These are phyloP conservation scores for Mycena metata DNA, from an alignment of 768 basidiomycete genomes.

Conservation along the genomic window DNA sequence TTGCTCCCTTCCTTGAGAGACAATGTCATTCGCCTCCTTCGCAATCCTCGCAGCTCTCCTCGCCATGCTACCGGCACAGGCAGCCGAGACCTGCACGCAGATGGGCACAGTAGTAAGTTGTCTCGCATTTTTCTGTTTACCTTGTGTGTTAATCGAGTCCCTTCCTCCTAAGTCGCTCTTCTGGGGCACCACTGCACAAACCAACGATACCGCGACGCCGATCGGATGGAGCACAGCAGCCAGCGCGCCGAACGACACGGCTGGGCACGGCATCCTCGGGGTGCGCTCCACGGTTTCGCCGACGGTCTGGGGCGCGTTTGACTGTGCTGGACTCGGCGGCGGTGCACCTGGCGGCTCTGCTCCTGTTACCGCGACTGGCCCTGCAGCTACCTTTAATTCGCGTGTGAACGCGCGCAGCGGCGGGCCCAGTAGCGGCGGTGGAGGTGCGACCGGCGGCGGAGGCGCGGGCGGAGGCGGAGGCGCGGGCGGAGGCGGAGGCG, in stretches of 20 bases:
- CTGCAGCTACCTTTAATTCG: too few species aligned
- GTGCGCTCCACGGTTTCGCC: conserved; percentile 7
- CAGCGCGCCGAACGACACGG: conserved; percentile 7
- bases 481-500: not conserved
- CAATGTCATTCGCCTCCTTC: conserved; percentile 13
- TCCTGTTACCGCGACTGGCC: too few species aligned
- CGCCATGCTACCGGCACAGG: conserved; percentile 15
- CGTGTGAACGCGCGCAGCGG: conserved; percentile 9
- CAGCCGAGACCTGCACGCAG: conserved; percentile 16
- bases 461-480: too few species aligned
- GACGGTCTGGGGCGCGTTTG: conserved; percentile 10
- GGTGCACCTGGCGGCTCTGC: conserved; percentile 4
- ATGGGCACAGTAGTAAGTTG: conserved; percentile 15
- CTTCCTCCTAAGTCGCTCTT: too few species aligned
- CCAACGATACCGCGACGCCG: not conserved
- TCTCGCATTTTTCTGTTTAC: not conserved
- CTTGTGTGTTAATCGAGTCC: conserved; percentile 4
- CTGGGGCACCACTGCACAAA: too few species aligned
- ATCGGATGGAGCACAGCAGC: conserved; percentile 13
- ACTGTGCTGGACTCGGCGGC: conserved; percentile 4
- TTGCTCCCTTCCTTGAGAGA: conserved; percentile 15
- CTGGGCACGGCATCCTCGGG: conserved; percentile 8
- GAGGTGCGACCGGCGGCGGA: not conserved
- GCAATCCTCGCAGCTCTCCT: conserved; percentile 9
- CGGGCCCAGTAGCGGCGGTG: not conserved